Evolutionary conservation across 768 basidiomycete species (phyloP), one percentile per base, ranked within the genome.

Genomic region (Phylloporus arenicola): DNA sequence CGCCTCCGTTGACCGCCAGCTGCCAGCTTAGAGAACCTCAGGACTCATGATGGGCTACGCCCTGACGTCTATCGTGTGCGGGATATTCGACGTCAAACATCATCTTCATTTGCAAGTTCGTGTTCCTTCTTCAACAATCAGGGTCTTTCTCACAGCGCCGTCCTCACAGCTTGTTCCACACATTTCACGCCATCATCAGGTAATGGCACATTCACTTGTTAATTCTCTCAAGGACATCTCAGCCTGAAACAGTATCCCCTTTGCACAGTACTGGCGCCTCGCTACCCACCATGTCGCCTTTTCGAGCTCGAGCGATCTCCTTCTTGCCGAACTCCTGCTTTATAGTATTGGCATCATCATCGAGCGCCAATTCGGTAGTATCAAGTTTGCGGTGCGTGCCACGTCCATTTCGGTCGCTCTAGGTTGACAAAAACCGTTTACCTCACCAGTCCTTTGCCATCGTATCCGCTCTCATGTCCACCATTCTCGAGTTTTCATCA

Each of bases 141-240:
- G 34, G 16, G 14, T 41, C 45, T 34, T 41, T 47, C 53, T 54
- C 31, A 57, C 39, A 43, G 2, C 20, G 14, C 19, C 9, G 29
- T 30, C 53, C 22, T 43, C n/a, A 37, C 55, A 92, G 84, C 78
- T 94, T 35, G 79, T 88, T 17, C 93, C 92, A 2, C 92, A 96
- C 64, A 76, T 96, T 43, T 91, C 89, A n/a, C 81, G 80, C 47
- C 80, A 94, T 65, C 87, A 90, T 61, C 92, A 95, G 76, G 92
- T 90, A 71, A 52, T 46, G 51, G 46, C 17, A 43, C 43, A 25
- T 45, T 45, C 44, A 46, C 16, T 27, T 33, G 11, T 43, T 43
- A 50, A 34, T 14, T 42, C 31, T 51, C 45, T 51, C 45, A 55
- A 57, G 57, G 53, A 40, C 47, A 52, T 50, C 57, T 64, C 49